Base-by-base conservation (phyloP, 352 stramenopile species). In the Phytopythium mirpurense region DNA sequence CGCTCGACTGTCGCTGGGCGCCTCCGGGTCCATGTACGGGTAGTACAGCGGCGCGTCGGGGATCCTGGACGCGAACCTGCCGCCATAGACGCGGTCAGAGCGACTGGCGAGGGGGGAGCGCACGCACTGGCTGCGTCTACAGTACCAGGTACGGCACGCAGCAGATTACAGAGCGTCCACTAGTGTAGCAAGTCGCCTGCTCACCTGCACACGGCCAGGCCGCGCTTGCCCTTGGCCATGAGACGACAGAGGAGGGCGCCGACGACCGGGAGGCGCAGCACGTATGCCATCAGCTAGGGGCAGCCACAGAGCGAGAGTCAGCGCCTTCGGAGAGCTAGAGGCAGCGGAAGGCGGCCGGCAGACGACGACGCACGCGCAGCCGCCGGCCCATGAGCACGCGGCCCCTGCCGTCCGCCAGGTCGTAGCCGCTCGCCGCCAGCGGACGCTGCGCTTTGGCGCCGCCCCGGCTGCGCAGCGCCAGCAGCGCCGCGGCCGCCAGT, bases 21-120 rank as follows among this genome's bases (percentile, higher is more conserved):
- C 36, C 43, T 68, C 77, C 0, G 77, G 72, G 11, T 83, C 72
- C 34, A 86, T 46, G 44, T 76, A 86, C 31, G 87, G 86, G 59
- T 93, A 93, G 56, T 94, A 95, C 29, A 96, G 52, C 15, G 89
- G 89, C 48, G 79, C 47, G 46, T 95, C 65, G 3, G 72, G 62
- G n/a, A 92, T 66, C n/a, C 56, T 72, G 0, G 82, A 68, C 2
- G 82, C 82, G 32, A 86, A 64, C 24, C 70, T 79, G 38, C 10
- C n/a, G 14, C 24, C 18, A 42, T 8, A 14, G 2, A 21, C 49
- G 60, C 2, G 34, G 15, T 63, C 19, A 56, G 8, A 47, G 29
- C 29, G 29, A 32, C 29, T 32, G n/a, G n/a, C n/a, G n/a, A n/a
- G n/a, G n/a, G n/a, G n/a, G n/a, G n/a, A n/a, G n/a, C n/a, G n/a